Percentiles rank a stretch among this genome's conserved stretches.
These are phyloP conservation scores for Dichotomopilus funicola DNA, from an alignment of 2,329 filamentous ascomycete species.

Conservation along the genomic window DNA sequence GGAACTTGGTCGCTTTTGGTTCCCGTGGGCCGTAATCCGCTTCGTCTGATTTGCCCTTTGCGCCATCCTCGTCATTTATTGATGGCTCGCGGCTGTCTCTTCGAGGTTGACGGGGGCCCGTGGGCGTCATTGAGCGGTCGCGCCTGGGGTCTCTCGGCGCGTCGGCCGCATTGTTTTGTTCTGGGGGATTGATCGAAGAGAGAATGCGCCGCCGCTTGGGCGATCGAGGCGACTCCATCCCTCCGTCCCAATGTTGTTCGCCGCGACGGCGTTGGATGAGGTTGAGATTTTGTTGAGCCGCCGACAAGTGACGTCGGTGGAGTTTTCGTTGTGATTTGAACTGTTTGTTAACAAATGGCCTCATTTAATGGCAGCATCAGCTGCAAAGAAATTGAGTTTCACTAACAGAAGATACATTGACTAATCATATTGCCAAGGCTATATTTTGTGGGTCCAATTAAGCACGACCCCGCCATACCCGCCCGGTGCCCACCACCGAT, in stretches of 20 bases:
- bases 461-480: too few relatives aligned
- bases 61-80: neutral
- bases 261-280: neutral
- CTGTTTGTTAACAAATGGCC: too few relatives aligned
- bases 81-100: neutral
- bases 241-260: neutral
- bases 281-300: neutral
- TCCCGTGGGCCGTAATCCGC: neutral
- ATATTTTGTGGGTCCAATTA: too few relatives aligned
- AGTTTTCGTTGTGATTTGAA: too few relatives aligned
- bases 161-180: neutral
- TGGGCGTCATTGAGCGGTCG: slow-evolving; percentile 1
- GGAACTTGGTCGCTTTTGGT: slow-evolving; percentile 32
- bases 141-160: neutral
- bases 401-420: too few relatives aligned
- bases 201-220: slow-evolving; percentile 42
- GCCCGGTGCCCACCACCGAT: too few relatives aligned
- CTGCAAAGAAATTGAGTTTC: too few relatives aligned
- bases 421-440: too few relatives aligned
- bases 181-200: slow-evolving; percentile 31
- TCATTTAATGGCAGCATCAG: too few relatives aligned
- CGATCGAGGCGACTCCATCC: slow-evolving; percentile 18
- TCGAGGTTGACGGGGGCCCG: neutral
- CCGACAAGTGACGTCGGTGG: neutral
- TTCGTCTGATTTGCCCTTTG: neutral